These are phyloP conservation scores for Dendrostoma leiphaemia DNA, from an alignment of 2,329 filamentous ascomycete genomes.

Conservation along the genomic window DNA sequence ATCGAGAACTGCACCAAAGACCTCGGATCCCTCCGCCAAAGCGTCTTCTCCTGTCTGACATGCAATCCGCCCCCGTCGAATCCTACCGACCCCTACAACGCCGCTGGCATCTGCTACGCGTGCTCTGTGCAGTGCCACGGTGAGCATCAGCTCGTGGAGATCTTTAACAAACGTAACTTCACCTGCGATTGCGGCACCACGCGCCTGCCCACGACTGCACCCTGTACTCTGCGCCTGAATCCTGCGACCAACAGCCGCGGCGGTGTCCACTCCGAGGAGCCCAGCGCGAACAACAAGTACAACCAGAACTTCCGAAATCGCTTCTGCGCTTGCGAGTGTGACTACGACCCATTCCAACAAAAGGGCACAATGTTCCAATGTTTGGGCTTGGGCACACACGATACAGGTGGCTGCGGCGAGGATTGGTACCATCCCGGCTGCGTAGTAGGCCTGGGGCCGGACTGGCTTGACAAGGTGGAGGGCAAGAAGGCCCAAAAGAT, in stretches of 20 bases:
- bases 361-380: constrained; percentile 99
- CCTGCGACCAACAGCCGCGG: constrained; percentile 72
- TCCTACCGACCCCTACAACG: constrained; percentile 59
- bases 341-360: constrained; percentile 85
- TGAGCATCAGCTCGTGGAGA: constrained; percentile 90
- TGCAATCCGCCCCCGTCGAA: constrained; percentile 78
- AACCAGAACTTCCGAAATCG: constrained; percentile 93
- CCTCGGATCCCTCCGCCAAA: constrained; percentile 85
- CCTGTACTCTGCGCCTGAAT: constrained; percentile 75
- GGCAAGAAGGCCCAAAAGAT: constrained; percentile 25
- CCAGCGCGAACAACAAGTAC: constrained; percentile 76
- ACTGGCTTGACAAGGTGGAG: constrained; percentile 61
- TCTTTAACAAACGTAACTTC: constrained; percentile 94
- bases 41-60: constrained; percentile 87
- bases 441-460: constrained; percentile 74
- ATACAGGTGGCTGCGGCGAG: constrained; percentile 88
- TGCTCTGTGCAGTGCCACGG: constrained; percentile 97
- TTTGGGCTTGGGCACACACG: constrained; percentile 74
- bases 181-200: constrained; percentile 95
- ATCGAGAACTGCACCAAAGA: constrained; percentile 90
- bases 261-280: constrained; percentile 71
- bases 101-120: constrained; percentile 90
- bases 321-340: constrained; percentile 86
- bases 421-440: constrained; percentile 98
- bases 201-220: constrained; percentile 66